Evolutionary conservation across 805 yeast genomes (phyloP).

Genomic region (Kazachstania africana): DNA sequence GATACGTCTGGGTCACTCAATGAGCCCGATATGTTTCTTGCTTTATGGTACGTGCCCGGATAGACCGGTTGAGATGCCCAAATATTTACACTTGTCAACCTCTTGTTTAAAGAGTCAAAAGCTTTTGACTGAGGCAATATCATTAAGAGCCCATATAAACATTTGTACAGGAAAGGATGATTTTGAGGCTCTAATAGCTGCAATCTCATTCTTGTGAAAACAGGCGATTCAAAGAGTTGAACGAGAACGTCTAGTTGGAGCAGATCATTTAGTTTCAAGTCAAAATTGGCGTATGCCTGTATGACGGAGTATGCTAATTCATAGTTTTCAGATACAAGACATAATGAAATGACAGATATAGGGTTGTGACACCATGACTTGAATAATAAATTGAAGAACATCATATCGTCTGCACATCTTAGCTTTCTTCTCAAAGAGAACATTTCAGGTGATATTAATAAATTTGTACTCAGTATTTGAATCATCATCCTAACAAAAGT

Average conservation of each 20-base stretch:
- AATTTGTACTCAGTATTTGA: conserved; percentile 75
- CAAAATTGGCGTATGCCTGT: conserved; percentile 70
- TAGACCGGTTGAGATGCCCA: conserved; percentile 15
- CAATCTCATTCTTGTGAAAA: conserved; percentile 72
- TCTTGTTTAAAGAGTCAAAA: conserved; percentile 64
- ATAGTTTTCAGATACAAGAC: conserved; percentile 78
- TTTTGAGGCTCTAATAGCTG: conserved; percentile 82
- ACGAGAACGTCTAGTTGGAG: conserved; percentile 84
- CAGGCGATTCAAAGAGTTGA: conserved; percentile 85
- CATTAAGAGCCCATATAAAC: conserved; percentile 88
- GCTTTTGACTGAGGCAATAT: conserved; percentile 89
- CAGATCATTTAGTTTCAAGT: conserved; percentile 56
- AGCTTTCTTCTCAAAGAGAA: conserved; percentile 56
- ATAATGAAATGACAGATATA: conserved; percentile 75
- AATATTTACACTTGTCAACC: conserved; percentile 39
- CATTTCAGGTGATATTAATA: conserved; percentile 79
- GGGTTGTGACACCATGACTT: conserved; percentile 88
- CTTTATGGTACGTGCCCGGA: too few relatives aligned
- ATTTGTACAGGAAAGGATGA: conserved; percentile 71
- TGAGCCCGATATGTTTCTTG: conserved; percentile 3
- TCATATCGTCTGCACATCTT: conserved; percentile 55
- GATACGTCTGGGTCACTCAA: conserved; percentile 12
- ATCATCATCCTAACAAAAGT: conserved; percentile 71
- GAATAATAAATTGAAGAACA: conserved; percentile 64
- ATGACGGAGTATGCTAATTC: conserved; percentile 78